Conservation (phyloP, 192 early-diverging fungal genomes). For the Coemansia sp. region DNA sequence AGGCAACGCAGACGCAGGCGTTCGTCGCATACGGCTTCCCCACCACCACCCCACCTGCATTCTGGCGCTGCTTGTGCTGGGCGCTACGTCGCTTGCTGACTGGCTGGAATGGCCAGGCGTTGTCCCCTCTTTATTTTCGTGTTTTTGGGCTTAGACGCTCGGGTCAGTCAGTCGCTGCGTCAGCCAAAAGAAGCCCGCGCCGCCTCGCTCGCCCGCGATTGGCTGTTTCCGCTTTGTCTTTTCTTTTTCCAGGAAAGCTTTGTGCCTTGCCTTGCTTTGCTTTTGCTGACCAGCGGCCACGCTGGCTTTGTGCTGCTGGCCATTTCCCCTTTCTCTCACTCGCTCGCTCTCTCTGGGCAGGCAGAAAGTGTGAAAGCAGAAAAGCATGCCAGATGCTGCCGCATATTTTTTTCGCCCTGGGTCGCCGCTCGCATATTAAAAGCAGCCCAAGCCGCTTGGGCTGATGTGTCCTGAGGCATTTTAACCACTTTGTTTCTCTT, state of each 20-base stretch:
- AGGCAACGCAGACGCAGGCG: neutral
- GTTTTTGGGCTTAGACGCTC: neutral
- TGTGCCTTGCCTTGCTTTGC: neutral
- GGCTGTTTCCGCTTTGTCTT: neutral
- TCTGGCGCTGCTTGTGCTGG: neutral
- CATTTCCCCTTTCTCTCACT: neutral
- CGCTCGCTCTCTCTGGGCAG: neutral
- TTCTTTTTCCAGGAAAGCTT: neutral
- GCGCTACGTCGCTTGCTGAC: neutral
- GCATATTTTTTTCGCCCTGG: neutral
- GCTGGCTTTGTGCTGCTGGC: neutral
- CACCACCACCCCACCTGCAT: neutral
- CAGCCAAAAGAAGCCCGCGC: constrained; percentile 1
- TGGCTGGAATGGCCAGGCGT: neutral
- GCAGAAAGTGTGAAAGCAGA: neutral
- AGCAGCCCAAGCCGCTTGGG: neutral
- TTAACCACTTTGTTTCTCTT: neutral
- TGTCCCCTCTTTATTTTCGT: neutral
- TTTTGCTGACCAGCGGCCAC: neutral
- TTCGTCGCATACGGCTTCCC: neutral
- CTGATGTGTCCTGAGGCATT: neutral
- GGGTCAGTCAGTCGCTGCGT: neutral
- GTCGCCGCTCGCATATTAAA: constrained; percentile 1
- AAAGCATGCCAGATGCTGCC: neutral
- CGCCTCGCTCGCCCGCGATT: neutral